Evolutionary conservation across 2,329 filamentous ascomycete species (phyloP).

Genomic region (Pseudocercospora crystallina): DNA sequence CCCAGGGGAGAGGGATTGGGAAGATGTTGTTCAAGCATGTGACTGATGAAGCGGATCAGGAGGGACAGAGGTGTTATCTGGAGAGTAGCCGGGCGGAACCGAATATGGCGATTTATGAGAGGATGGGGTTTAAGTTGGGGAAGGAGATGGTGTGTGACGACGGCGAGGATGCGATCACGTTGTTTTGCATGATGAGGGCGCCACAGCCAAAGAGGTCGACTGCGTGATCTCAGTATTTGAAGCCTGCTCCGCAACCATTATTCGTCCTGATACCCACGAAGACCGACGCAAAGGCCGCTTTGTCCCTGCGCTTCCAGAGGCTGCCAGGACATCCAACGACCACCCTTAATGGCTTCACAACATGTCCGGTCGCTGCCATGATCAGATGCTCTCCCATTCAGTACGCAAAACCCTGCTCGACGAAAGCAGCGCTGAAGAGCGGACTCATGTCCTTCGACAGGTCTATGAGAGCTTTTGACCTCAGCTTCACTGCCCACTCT

Average conservation of each 20-base stretch:
- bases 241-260: neutral
- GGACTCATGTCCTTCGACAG: too few relatives aligned
- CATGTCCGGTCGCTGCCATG: too few relatives aligned
- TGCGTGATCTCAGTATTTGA: neutral
- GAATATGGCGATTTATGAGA: slow-evolving; percentile 69
- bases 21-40: slow-evolving; percentile 64
- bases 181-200: slow-evolving; percentile 49
- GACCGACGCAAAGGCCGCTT: too few relatives aligned
- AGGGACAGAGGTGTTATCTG: slow-evolving; percentile 66
- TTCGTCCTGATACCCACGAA: too few relatives aligned
- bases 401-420: too few relatives aligned
- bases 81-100: slow-evolving; percentile 68
- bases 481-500: too few relatives aligned
- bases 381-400: too few relatives aligned
- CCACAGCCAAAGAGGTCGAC: slow-evolving; percentile 22
- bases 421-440: too few relatives aligned
- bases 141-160: slow-evolving; percentile 68
- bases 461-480: too few relatives aligned
- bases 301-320: too few relatives aligned
- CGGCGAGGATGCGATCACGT: slow-evolving; percentile 50
- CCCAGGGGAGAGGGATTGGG: slow-evolving; percentile 67
- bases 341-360: too few relatives aligned
- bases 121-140: slow-evolving; percentile 65
- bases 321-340: too few relatives aligned
- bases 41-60: slow-evolving; percentile 61